phyloP scores from a whole-genome alignment of 1,284 basidiomycete species.

The Testicularia cyperi region DNA sequence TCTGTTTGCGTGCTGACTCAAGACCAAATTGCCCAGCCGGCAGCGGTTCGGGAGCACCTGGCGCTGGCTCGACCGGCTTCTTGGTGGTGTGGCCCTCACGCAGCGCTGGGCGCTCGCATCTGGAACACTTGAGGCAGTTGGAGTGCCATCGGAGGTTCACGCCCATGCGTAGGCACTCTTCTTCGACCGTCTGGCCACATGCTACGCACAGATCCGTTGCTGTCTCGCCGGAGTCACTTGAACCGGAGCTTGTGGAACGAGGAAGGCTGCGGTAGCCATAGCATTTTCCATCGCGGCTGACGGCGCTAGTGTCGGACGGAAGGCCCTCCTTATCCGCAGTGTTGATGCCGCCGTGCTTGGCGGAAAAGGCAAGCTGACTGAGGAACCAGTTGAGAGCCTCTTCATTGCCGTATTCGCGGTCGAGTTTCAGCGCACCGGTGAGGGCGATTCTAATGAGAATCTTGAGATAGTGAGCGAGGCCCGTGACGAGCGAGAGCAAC shows the following conservation, averaged over 20 bases:
- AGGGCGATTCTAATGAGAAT: slow-evolving; percentile 97
- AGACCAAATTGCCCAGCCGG: slow-evolving; percentile 46
- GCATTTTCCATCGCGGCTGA: slow-evolving; percentile 38
- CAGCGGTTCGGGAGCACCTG: slow-evolving; percentile 28
- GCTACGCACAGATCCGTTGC: slow-evolving; percentile 81
- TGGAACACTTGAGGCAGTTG: slow-evolving; percentile 78
- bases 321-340: slow-evolving; percentile 43
- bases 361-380: slow-evolving; percentile 85
- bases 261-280: slow-evolving; percentile 56
- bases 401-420: slow-evolving; percentile 79
- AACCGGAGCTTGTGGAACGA: slow-evolving; percentile 38
- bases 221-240: slow-evolving; percentile 55
- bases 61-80: slow-evolving; percentile 21
- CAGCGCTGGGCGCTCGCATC: slow-evolving; percentile 65
- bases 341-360: slow-evolving; percentile 58
- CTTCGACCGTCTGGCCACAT: slow-evolving; percentile 88
- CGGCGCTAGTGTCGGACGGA: slow-evolving; percentile 28
- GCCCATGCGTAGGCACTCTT: slow-evolving; percentile 89
- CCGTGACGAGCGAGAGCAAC: slow-evolving; percentile 93
- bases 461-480: slow-evolving; percentile 97
- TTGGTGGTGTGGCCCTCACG: slow-evolving; percentile 23
- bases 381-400: slow-evolving; percentile 87
- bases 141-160: slow-evolving; percentile 97
- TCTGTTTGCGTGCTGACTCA: slow-evolving; percentile 30
- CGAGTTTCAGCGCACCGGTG: slow-evolving; percentile 91